Evolutionary conservation across 83 land plant genomes (phyloP), one percentile per base, ranked within the genome.

Genomic region (Picea abies): DNA sequence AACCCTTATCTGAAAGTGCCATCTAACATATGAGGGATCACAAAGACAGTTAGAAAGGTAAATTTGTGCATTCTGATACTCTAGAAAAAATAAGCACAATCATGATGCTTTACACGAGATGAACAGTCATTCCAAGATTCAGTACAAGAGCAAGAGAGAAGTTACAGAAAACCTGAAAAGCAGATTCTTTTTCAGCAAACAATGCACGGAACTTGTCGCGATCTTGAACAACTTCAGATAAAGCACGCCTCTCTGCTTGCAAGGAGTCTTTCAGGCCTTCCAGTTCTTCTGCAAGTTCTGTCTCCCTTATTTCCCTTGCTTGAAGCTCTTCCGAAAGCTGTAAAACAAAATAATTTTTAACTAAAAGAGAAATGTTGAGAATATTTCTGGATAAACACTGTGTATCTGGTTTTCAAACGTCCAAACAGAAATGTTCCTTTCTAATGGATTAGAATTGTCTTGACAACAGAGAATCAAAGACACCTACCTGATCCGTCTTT

Each of bases 251-350:
- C 81, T 93, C 93, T 80, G 82, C 81, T 62, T 83, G 88, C 68
- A 93, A 81, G 9, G 91, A 78, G 67, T 92, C 92, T 83, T 89
- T 94, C 63, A 96, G 81, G 19, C 79, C 86, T 73, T 92, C 99
- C 79, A 98, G 49, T 83, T 98, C 99, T 71, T 96, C 97, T 65
- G 87, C 85, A 84, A 94, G 81, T 79, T 88, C 89, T 37, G 78
- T 81, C 83, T 94, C 96, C 84, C 86, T 78, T 60, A 90, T 90
- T 67, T 96, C 87, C 82, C 81, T 95, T 44, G 83, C 90, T 37
- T 85, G 94, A 69, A 98, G 64, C 84, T 96, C 99, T 86, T 87
- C 93, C 72, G 88, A 47, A 65, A 98, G 87, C 99, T 98, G 85
- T 56, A 88, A 23, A 66, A 44, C n/a, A 19, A 23, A 81, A 64